Percentiles rank a stretch among this genome's conserved stretches.
These are phyloP conservation scores for Solanum lycopersicoides DNA, from an alignment of 257 asterid species.

Conservation along the genomic window DNA sequence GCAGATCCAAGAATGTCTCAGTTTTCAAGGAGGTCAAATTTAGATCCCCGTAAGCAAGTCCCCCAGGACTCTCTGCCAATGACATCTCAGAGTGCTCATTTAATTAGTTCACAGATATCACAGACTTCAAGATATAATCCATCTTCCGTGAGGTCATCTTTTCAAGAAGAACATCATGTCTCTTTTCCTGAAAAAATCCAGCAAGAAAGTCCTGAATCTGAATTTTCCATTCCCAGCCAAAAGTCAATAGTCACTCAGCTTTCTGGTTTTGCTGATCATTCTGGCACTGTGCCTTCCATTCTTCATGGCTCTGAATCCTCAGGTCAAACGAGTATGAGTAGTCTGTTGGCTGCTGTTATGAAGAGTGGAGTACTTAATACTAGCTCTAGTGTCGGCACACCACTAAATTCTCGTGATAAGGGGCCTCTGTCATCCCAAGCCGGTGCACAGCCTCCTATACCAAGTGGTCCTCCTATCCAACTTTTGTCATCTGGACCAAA, in stretches of 20 bases:
- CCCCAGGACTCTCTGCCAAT: slow-evolving; percentile 27
- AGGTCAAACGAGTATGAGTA: slow-evolving; percentile 44
- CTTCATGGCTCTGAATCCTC: slow-evolving; percentile 28
- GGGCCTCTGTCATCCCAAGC: slow-evolving; percentile 15
- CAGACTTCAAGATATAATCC: slow-evolving; percentile 21
- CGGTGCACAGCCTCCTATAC: slow-evolving; percentile 12
- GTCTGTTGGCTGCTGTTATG: slow-evolving; percentile 41
- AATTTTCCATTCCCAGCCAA: not conserved
- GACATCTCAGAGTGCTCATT: slow-evolving; percentile 22
- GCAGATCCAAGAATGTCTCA: slow-evolving; percentile 57
- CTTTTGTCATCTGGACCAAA: slow-evolving; percentile 1
- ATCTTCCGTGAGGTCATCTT: slow-evolving; percentile 20
- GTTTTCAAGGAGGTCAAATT: slow-evolving; percentile 18
- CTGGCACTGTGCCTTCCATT: slow-evolving; percentile 34
- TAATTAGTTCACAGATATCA: slow-evolving; percentile 18
- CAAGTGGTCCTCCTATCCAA: slow-evolving; percentile 15
- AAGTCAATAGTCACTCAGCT: slow-evolving; percentile 7
- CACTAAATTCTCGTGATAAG: slow-evolving; percentile 21
- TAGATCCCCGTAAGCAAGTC: slow-evolving; percentile 16
- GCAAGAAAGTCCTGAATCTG: slow-evolving; percentile 21
- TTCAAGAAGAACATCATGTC: slow-evolving; percentile 24
- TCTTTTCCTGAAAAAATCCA: slow-evolving; percentile 21
- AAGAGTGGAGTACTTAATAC: slow-evolving; percentile 37
- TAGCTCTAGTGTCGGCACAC: slow-evolving; percentile 19
- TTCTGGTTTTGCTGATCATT: slow-evolving; percentile 25